phyloP scores from a whole-genome alignment of 2,329 filamentous ascomycete genomes.

The Fusarium robinianum region DNA sequence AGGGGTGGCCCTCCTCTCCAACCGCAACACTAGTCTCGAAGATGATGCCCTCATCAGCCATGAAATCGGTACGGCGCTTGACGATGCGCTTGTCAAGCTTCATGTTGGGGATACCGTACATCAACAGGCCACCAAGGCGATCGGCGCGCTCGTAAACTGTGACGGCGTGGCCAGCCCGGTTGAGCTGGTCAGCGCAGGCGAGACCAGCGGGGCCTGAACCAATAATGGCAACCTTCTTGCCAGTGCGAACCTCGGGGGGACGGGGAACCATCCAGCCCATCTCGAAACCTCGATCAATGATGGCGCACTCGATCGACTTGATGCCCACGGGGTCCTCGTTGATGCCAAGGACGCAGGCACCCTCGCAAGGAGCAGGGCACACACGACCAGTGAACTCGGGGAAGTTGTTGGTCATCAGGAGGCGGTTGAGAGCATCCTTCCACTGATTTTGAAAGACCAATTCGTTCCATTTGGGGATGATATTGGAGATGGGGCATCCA shows the following conservation, averaged over 20 bases:
- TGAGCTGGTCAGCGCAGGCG: slow-evolving; percentile 89
- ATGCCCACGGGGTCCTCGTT: slow-evolving; percentile 97
- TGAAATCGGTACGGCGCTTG: slow-evolving; percentile 92
- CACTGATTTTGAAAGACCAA: slow-evolving; percentile 77
- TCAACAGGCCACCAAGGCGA: slow-evolving; percentile 86
- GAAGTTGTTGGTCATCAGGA: slow-evolving; percentile 98
- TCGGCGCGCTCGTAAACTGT: slow-evolving; percentile 94
- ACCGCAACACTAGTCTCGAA: slow-evolving; percentile 80
- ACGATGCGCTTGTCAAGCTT: slow-evolving; percentile 98
- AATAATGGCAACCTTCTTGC: slow-evolving; percentile 86
- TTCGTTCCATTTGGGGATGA: slow-evolving; percentile 97
- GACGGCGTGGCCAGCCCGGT: slow-evolving; percentile 85
- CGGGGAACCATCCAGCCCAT: slow-evolving; percentile 96
- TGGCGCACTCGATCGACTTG: slow-evolving; percentile 97
- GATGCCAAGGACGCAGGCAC: slow-evolving; percentile 93
- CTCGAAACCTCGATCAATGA: slow-evolving; percentile 96
- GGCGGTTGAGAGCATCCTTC: slow-evolving; percentile 87
- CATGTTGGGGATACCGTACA: slow-evolving; percentile 99
- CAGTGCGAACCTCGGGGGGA: slow-evolving; percentile 77
- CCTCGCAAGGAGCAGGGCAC: slow-evolving; percentile 94
- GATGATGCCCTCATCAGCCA: slow-evolving; percentile 83
- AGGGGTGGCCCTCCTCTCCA: slow-evolving; percentile 68
- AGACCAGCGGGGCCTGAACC: slow-evolving; percentile 92
- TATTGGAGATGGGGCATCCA: slow-evolving; percentile 94
- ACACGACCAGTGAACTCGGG: slow-evolving; percentile 97